Base-by-base conservation (phyloP, 1,284 basidiomycete genomes). In the Psilocybe mexicana region DNA sequence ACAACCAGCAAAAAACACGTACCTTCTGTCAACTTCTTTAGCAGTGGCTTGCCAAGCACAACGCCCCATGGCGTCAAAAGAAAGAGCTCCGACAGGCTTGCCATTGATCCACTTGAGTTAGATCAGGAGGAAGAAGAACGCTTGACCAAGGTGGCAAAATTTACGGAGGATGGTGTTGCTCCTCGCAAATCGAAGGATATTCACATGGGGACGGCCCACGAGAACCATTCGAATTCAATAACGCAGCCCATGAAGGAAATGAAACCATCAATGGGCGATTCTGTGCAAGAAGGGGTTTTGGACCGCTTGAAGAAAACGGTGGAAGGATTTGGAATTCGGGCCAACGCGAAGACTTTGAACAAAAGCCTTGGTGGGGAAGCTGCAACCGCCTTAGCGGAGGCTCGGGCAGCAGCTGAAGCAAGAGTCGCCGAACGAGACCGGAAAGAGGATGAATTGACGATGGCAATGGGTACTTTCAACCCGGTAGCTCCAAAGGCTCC, bases 381-480 rank as follows among this genome's bases (percentile, higher is more conserved):
- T 2, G 82, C 78, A 28, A 69, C 64, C 23, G 86, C 84, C 18
- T 77, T 90, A 12, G 87, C 87, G 6, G 85, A 89, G 70, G 88
- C 87, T 8, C 77, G 81, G 55, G 86, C 86, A 50, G 84, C 84
- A 45, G 89, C 89, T 4, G 86, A 90, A 68, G 87, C 85, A 4
- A 79, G 82, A 57, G 78, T 92, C 11, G 87, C 84, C 1, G 81
- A 90, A 66, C 74, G 87, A 61, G 81, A 82, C 68, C 70, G 75
- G 43, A 76, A 79, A 52, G 73, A 75, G 48, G 74, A 75, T 25
- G 70, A 68, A 59, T 65, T 68, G 56, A 69, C 65, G 42, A 71
- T 63, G 50, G 64, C 65, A 10, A 52, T 70, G 24, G 68, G 64
- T 38, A 52, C 57, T 28, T 18, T 18, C 18, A 18, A 18, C 18